These are phyloP conservation scores for Macrolepiota albuminosa DNA, from an alignment of 768 basidiomycete species.

Conservation along the genomic window DNA sequence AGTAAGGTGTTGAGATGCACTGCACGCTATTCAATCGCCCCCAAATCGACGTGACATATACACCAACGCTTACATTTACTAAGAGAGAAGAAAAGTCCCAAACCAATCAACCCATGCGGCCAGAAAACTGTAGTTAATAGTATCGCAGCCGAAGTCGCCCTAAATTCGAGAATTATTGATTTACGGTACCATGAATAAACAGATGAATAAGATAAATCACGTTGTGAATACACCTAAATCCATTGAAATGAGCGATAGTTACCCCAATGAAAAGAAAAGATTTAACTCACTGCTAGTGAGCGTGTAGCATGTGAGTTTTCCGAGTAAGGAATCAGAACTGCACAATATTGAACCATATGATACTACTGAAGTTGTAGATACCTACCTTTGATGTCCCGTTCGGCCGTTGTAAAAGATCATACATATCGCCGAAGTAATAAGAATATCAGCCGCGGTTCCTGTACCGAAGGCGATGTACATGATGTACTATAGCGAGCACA, in stretches of 20 bases:
- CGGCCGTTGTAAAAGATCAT: neutral
- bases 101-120: neutral
- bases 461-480: neutral
- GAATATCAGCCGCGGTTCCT: neutral
- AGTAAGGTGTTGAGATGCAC: constrained; percentile 6
- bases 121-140: neutral
- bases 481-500: neutral
- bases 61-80: constrained; percentile 2
- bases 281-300: constrained; percentile 2
- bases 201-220: neutral
- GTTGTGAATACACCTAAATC: constrained; percentile 1
- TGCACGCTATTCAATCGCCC: neutral
- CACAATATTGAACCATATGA: neutral
- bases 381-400: neutral
- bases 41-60: neutral
- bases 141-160: neutral
- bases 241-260: neutral
- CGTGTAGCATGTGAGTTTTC: constrained; percentile 4
- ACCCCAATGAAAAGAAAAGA: neutral
- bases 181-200: too few species aligned
- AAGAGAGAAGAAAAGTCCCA: constrained; percentile 5
- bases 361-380: neutral
- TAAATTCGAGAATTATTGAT: neutral
- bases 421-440: neutral
- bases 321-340: constrained; percentile 1